Evolutionary conservation across 768 basidiomycete genomes (phyloP), one percentile per base, ranked within the genome.

Genomic region (Thelephora aurantiotincta): DNA sequence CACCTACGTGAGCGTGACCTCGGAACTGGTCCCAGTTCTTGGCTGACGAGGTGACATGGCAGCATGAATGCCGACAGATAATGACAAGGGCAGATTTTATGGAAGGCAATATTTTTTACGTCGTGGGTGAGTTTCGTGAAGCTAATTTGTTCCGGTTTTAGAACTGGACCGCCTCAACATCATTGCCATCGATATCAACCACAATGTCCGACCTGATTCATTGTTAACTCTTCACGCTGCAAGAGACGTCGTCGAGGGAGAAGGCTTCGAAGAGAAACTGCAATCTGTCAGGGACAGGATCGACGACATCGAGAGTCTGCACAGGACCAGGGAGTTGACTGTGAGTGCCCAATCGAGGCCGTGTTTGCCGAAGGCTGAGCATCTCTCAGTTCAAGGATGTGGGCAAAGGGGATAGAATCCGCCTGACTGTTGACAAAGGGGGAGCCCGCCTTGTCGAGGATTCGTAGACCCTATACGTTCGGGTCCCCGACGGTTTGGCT

Each of bases 71-170:
- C 61, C 71, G 82, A 34, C 75, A 82, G 58, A 80, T 91, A 45
- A 88, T 84, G 89, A 88, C 87, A 3, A 68, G 88, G 13, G 69
- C 84, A 0, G 87, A 92, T 62, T 92, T 84, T 58, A 61, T 93
- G 54, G 83, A 82, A 60, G 76, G 82, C 84, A 44, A 44, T 69
- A 60, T 22, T 43, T 34, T 33, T 18, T 35, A 9, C 35, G 33
- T 46, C 23, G 11, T 30, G 18, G 26, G 22, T 45, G 19, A 42
- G 26, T 33, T 20, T 47, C 48, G 12, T 41, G 11, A 14, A 18
- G 18, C 18, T 49, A 12, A 43, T 47, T 35, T 45, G 26, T 41
- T 51, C 23, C 37, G 14, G 11, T 18, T 19, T 35, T 56, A 77
- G 78, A 76, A 36, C 70, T 87, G 35, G 84, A 86, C 58, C 67